Conservation (phyloP, 2,329 filamentous ascomycete genomes). For the Cladosporium halotolerans region DNA sequence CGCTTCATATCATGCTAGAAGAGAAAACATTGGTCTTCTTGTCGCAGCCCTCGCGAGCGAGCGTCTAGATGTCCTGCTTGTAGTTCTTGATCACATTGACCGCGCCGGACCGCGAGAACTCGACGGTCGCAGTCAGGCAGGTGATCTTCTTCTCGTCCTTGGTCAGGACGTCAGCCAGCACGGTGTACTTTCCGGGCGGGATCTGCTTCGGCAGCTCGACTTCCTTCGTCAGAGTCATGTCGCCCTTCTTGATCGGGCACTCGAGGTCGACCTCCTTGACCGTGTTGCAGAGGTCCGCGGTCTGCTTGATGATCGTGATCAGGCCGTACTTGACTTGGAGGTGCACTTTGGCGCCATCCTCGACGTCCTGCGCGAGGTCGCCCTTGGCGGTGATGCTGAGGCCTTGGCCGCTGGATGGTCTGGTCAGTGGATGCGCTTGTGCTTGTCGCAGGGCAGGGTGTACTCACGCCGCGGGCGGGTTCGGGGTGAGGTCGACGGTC, state of each 20-base stretch:
- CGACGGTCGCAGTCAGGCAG: constrained; percentile 71
- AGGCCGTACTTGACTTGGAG: constrained; percentile 89
- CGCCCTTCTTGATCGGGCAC: constrained; percentile 80
- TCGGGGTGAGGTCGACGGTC: constrained; percentile 73
- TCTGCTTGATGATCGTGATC: constrained; percentile 78
- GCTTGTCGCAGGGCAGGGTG: constrained; percentile 2
- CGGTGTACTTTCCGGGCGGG: constrained; percentile 84
- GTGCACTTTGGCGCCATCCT: constrained; percentile 72
- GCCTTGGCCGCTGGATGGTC: constrained; percentile 59
- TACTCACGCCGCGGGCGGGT: constrained; percentile 74
- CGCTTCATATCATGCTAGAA: constrained; percentile 18
- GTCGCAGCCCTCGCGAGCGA: neutral
- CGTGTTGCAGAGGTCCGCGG: constrained; percentile 81
- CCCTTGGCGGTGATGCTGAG: constrained; percentile 76
- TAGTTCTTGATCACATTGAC: neutral
- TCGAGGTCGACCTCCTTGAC: constrained; percentile 79
- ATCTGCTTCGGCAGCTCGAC: constrained; percentile 82
- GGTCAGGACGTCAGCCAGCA: constrained; percentile 77
- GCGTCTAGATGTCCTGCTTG: constrained; percentile 6
- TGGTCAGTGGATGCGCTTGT: constrained; percentile 8
- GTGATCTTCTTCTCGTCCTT: constrained; percentile 73
- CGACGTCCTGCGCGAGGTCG: constrained; percentile 64
- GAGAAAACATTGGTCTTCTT: neutral
- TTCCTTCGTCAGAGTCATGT: constrained; percentile 64
- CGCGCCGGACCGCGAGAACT: constrained; percentile 47